A percentile compares a stretch with the other conserved stretches of the same genome.
Evolutionary conservation across 2,329 filamentous ascomycete genomes (phyloP).

Genomic region (Colletotrichum sp.): DNA sequence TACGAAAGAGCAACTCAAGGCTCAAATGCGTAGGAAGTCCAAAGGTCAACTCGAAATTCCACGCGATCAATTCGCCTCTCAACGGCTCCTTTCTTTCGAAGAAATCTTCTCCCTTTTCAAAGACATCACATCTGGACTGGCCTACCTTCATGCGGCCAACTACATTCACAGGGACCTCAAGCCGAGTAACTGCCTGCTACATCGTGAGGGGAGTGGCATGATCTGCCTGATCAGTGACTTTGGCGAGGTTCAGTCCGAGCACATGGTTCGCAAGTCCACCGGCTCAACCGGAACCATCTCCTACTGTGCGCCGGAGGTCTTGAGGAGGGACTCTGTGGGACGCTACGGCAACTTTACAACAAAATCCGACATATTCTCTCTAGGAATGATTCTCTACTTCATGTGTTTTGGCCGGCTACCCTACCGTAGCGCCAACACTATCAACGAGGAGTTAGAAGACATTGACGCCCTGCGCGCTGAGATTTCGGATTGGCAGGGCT

Average conservation of each 20-base stretch:
- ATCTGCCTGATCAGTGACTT: slow-evolving; percentile 95
- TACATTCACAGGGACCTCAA: slow-evolving; percentile 98
- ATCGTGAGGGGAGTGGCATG: slow-evolving; percentile 73
- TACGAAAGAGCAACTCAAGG: slow-evolving; percentile 87
- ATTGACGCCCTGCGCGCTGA: slow-evolving; percentile 84
- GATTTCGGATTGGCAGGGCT: slow-evolving; percentile 87
- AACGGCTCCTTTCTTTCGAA: slow-evolving; percentile 70
- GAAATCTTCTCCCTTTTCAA: slow-evolving; percentile 97
- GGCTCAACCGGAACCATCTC: slow-evolving; percentile 96
- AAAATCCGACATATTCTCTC: slow-evolving; percentile 97
- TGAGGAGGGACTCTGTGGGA: slow-evolving; percentile 72
- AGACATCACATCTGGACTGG: slow-evolving; percentile 90
- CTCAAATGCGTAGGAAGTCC: slow-evolving; percentile 82
- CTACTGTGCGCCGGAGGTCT: slow-evolving; percentile 94
- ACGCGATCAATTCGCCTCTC: slow-evolving; percentile 45
- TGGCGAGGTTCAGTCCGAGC: slow-evolving; percentile 90
- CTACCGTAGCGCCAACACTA: slow-evolving; percentile 81
- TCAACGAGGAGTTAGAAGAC: slow-evolving; percentile 92
- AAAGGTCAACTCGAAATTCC: slow-evolving; percentile 75
- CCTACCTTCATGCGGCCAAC: slow-evolving; percentile 86
- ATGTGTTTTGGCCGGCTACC: slow-evolving; percentile 93
- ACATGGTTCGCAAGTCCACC: slow-evolving; percentile 82
- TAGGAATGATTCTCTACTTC: slow-evolving; percentile 98
- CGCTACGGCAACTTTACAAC: slow-evolving; percentile 91
- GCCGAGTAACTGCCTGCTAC: slow-evolving; percentile 91